Evolutionary conservation across 192 early-diverging fungal species (phyloP).

Genomic region (Allomyces arbusculus): DNA sequence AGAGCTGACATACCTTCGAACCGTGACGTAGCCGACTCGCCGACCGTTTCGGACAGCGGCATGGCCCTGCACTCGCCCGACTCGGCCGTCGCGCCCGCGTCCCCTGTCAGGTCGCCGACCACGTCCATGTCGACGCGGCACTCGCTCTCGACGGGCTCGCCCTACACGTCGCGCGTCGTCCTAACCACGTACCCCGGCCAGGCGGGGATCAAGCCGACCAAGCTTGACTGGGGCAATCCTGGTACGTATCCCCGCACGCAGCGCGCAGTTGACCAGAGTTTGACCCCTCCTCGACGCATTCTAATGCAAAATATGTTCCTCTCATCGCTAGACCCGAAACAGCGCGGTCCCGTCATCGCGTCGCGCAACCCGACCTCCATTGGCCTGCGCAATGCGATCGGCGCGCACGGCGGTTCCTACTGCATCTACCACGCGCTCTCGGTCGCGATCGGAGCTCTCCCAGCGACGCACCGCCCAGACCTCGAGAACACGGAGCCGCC

Average conservation of each 20-base stretch:
- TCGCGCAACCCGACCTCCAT: slow-evolving; percentile 55
- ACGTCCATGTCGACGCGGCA: neutral
- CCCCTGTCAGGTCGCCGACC: neutral
- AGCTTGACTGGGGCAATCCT: slow-evolving; percentile 55
- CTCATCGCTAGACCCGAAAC: too few relatives aligned
- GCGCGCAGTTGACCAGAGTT: too few relatives aligned
- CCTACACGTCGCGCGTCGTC: slow-evolving; percentile 37
- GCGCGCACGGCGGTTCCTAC: slow-evolving; percentile 81
- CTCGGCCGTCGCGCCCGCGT: neutral
- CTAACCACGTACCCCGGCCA: slow-evolving; percentile 49
- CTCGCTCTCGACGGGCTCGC: neutral
- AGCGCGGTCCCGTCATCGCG: slow-evolving; percentile 68
- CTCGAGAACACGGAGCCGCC: slow-evolving; percentile 73
- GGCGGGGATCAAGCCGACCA: slow-evolving; percentile 49
- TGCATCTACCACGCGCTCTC: slow-evolving; percentile 79
- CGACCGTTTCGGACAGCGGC: neutral
- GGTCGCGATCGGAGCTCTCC: slow-evolving; percentile 70
- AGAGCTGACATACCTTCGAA: neutral
- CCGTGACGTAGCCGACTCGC: neutral
- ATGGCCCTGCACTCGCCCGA: neutral
- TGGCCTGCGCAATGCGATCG: slow-evolving; percentile 75
- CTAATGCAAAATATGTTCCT: too few relatives aligned
- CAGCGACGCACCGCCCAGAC: slow-evolving; percentile 67
- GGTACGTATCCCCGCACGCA: slow-evolving; percentile 18
- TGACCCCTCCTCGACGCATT: too few relatives aligned